Conservation (phyloP, 169 alveolate species). For the Neospora caninum region DNA sequence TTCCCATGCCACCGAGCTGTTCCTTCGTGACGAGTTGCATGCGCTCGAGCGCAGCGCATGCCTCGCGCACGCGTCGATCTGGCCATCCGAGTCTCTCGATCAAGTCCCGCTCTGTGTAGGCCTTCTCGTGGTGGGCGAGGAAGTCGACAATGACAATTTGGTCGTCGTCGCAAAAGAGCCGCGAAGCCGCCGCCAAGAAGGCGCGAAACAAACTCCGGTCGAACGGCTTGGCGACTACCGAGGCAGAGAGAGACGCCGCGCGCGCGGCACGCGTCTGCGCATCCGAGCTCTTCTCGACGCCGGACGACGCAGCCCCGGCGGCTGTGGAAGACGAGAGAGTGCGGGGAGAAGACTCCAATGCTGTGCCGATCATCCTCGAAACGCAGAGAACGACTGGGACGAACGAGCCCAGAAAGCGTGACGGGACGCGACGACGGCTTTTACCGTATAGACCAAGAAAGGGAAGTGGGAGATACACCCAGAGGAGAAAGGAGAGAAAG, state of each 20-base stretch:
- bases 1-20: constrained; percentile 15
- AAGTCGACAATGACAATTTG: constrained; percentile 63
- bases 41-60: constrained; percentile 60
- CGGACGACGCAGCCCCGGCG: background rate
- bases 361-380: background rate
- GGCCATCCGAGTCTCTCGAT: constrained; percentile 66
- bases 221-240: constrained; percentile 41
- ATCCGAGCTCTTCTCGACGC: background rate
- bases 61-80: constrained; percentile 65
- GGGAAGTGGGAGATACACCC: too few relatives aligned
- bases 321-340: background rate
- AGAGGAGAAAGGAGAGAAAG: too few relatives aligned
- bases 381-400: too few relatives aligned
- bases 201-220: constrained; percentile 52
- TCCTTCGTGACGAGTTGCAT: constrained; percentile 48
- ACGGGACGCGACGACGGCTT: too few relatives aligned
- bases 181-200: constrained; percentile 45
- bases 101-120: constrained; percentile 65
- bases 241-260: background rate
- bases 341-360: background rate
- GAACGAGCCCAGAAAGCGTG: too few relatives aligned
- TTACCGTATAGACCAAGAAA: too few relatives aligned
- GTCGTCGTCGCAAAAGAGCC: constrained; percentile 68
- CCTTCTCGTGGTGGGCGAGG: constrained; percentile 60
- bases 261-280: background rate